Evolutionary conservation across 108 stramenopile species (phyloP), one percentile per base, ranked within the genome.

Genomic region (Cyclotella cryptica): DNA sequence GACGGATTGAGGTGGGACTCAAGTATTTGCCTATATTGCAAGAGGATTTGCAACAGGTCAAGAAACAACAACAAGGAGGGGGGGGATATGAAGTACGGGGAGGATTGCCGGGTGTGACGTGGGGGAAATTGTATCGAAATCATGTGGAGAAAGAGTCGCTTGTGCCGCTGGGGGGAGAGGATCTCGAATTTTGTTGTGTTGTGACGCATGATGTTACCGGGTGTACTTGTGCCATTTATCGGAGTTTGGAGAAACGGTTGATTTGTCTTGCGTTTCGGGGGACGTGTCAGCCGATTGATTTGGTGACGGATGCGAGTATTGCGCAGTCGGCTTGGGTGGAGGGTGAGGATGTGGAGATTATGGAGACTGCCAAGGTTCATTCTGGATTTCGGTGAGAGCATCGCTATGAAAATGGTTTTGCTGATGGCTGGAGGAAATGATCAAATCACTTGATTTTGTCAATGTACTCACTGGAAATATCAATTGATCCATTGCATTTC

Each of bases 261-360:
- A 91, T 96, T 59, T 86, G 88, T 27, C 75, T 93, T 0, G 87
- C 90, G 4, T 96, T 96, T 63, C 86, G 95, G 10, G 95, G 95
- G 10, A 96, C 95, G 3, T 93, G 91, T 58, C 84, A 77, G 29
- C 87, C 88, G 28, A 87, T 85, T 44, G 95, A 96, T 84, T 51
- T 96, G 43, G 69, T 93, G 8, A 93, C 92, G 24, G 95, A 96
- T 74, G 90, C 91, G 5, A 90, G 80, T 40, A 89, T 93, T 64
- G 68, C 84, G 15, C 91, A 92, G 64, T 83, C 83, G 27, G 81
- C 90, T 12, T 96, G 95, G 95, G 87, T 91, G 0, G 84, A 88
- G 54, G 95, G 92, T 8, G 92, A 92, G 26, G 87, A 96, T 52
- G 69, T 77, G 14, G 76, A 86, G 57, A 66, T 82, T 39, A 74